Base-by-base conservation (phyloP, 1,284 basidiomycete genomes). In the Xerocomus cyaneibrunnescens region DNA sequence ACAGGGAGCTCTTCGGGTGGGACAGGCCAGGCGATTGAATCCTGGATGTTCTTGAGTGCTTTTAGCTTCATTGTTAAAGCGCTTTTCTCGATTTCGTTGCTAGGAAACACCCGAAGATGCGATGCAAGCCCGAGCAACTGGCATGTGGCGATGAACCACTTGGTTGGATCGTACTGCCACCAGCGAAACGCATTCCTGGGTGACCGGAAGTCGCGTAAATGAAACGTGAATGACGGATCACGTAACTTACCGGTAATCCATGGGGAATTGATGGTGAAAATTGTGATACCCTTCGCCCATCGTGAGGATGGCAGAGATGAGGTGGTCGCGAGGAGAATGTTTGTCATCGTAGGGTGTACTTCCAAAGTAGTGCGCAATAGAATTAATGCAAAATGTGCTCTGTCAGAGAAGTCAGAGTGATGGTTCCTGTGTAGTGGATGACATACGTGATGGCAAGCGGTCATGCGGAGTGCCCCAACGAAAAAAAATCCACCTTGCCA, bases 231-330 rank as follows among this genome's bases (percentile, higher is more conserved):
- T 32, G 16, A 13, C 13, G 23, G 27, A 46, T 35, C 12, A 51
- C 13, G 16, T 23, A 14, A 35, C 48, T 48, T 50, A 67, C 67
- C 72, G 62, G 43, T 74, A 74, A 49, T 74, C 71, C 72, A 72
- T 88, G 19, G 89, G 90, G 75, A 92, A 92, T 62, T 91, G 88
- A 62, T 89, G 90, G 69, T 92, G 90, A 72, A 94, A 94, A 70
- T 94, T 94, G 73, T 95, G 92, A 72, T 94, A 95, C 10, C 92
- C 92, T 74, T 95, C 92, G 14, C 93, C 92, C 76, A 94, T 85
- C 4, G 92, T 94, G 54, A 90, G 76, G 53, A 94, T 76, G 16
- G 93, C 92, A 25, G 92, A 93, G 54, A 95, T 65, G 62, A 94
- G 75, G 72, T 94, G 90, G 69, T 94, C 91, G 36, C 87, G 79